These are phyloP conservation scores for Zalerion maritima DNA, from an alignment of 495 filamentous ascomycete genomes.

Conservation along the genomic window DNA sequence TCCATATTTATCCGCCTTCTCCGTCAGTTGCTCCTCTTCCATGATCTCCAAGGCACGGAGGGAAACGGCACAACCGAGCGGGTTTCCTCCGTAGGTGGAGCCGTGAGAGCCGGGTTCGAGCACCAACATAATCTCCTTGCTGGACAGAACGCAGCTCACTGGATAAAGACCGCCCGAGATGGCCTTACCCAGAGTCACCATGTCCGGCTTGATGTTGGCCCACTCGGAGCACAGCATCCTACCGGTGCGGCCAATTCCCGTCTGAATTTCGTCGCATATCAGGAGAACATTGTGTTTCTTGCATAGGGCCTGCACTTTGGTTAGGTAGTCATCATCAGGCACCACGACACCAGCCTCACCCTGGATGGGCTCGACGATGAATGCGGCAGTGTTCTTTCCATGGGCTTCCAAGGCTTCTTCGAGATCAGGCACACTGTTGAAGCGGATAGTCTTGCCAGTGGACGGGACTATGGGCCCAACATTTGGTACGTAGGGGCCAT, in stretches of 20 bases:
- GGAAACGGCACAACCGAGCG: constrained; percentile 89
- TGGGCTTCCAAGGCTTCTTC: constrained; percentile 65
- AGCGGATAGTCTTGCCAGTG: constrained; percentile 65
- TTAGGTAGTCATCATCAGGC: constrained; percentile 77
- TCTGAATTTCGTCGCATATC: constrained; percentile 98
- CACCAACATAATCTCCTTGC: constrained; percentile 91
- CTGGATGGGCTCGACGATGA: constrained; percentile 96
- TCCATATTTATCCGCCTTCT: constrained; percentile 66
- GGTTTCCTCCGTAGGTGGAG: constrained; percentile 94
- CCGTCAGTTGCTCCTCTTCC: constrained; percentile 76
- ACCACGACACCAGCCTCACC: constrained; percentile 96
- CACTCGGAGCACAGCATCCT: constrained; percentile 88
- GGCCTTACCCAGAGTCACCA: constrained; percentile 91
- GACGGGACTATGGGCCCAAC: constrained; percentile 66
- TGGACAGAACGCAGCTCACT: constrained; percentile 81
- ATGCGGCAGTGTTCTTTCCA: constrained; percentile 75
- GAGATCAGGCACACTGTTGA: constrained; percentile 71
- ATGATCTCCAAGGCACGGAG: constrained; percentile 93
- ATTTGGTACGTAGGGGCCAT: constrained; percentile 86
- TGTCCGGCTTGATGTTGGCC: constrained; percentile 86
- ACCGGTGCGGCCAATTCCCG: constrained; percentile 86
- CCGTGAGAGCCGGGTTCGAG: constrained; percentile 94
- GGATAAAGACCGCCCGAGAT: constrained; percentile 98
- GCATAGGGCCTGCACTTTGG: constrained; percentile 70
- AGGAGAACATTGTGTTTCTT: constrained; percentile 86